phyloP scores from a whole-genome alignment of 2,329 filamentous ascomycete genomes.

The Nemania sp. region DNA sequence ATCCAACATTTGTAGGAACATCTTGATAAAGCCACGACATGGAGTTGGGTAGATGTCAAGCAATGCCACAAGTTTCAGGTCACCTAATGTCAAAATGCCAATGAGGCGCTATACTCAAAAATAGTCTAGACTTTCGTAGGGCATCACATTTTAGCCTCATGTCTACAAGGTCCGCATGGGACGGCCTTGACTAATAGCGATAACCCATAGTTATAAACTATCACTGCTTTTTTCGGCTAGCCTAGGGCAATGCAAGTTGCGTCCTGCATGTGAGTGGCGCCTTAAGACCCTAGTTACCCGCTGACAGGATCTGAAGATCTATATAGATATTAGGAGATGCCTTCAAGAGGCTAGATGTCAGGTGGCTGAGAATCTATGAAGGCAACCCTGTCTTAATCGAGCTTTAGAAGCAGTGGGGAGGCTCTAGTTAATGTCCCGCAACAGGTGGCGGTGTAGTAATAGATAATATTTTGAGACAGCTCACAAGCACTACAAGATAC shows the following conservation, averaged over 20 bases:
- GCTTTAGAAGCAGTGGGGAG: not conserved
- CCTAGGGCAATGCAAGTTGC: not conserved
- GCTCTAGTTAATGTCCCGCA: constrained; percentile 3
- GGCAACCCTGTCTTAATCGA: constrained; percentile 1
- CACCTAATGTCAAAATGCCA: not conserved
- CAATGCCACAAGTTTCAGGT: not conserved
- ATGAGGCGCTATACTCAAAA: not conserved
- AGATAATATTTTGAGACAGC: too few species aligned
- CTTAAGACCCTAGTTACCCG: not conserved
- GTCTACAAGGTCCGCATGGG: not conserved
- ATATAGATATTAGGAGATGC: not conserved
- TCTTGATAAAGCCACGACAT: not conserved
- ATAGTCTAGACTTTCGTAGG: not conserved
- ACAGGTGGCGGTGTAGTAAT: constrained; percentile 23
- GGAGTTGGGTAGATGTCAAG: not conserved
- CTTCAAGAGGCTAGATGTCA: not conserved
- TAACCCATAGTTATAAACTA: not conserved
- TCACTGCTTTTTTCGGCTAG: not conserved
- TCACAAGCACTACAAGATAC: constrained; percentile 1
- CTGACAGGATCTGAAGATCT: not conserved
- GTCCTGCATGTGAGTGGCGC: not conserved
- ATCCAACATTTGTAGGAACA: not conserved
- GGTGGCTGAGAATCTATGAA: constrained; percentile 11
- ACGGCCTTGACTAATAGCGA: not conserved
- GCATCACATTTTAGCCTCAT: not conserved